phyloP scores from a whole-genome alignment of 2,329 filamentous ascomycete species.

The Didymella pomorum region DNA sequence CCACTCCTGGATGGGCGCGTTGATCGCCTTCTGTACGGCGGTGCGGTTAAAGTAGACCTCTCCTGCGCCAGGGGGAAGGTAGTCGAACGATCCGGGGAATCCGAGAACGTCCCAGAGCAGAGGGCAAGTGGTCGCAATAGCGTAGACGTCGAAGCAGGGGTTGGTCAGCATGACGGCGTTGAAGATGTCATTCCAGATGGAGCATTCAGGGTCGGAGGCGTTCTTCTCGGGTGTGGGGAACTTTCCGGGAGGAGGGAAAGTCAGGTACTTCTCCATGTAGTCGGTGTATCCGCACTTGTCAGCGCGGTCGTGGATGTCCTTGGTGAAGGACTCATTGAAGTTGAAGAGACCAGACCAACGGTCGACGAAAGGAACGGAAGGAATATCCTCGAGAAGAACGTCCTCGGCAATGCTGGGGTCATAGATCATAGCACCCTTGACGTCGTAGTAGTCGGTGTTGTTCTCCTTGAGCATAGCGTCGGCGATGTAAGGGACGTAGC shows the following conservation, averaged over 20 bases:
- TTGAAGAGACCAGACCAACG: slow-evolving; percentile 68
- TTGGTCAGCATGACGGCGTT: slow-evolving; percentile 66
- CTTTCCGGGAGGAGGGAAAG: slow-evolving; percentile 71
- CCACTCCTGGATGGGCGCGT: slow-evolving; percentile 68
- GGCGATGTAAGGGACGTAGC: slow-evolving; percentile 72
- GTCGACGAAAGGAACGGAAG: slow-evolving; percentile 67
- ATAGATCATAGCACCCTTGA: slow-evolving; percentile 75
- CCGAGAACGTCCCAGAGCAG: slow-evolving; percentile 73
- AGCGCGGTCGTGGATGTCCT: slow-evolving; percentile 60
- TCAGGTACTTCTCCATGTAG: slow-evolving; percentile 68
- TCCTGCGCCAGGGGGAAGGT: slow-evolving; percentile 64
- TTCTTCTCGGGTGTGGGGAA: slow-evolving; percentile 63
- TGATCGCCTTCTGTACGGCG: slow-evolving; percentile 73
- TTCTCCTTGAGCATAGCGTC: slow-evolving; percentile 75
- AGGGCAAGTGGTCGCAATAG: slow-evolving; percentile 76
- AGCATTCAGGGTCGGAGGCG: slow-evolving; percentile 61
- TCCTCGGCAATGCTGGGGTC: slow-evolving; percentile 70
- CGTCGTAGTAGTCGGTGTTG: slow-evolving; percentile 71
- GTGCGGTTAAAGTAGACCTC: slow-evolving; percentile 75
- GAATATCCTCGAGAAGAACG: slow-evolving; percentile 60
- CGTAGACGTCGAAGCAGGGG: slow-evolving; percentile 82
- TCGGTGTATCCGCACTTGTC: slow-evolving; percentile 69
- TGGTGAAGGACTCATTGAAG: slow-evolving; percentile 67
- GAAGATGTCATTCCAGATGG: slow-evolving; percentile 65
- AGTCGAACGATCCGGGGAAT: slow-evolving; percentile 70